Evolutionary conservation across 1,284 basidiomycete genomes (phyloP).

Genomic region (Cerrena zonata): DNA sequence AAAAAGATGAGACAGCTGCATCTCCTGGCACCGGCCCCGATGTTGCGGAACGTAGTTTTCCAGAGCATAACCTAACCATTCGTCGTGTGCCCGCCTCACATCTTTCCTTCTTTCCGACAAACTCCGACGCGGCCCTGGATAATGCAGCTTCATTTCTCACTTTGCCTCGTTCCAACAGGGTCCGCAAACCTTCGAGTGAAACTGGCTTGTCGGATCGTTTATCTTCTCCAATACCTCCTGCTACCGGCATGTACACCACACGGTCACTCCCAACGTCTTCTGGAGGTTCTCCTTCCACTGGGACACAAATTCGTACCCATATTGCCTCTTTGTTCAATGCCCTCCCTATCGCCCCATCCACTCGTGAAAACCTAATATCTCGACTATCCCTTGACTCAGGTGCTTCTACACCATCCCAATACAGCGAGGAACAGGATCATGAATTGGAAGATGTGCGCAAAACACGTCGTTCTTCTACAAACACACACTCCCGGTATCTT

Average conservation of each 20-base stretch:
- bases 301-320: constrained; percentile 7
- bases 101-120: constrained; percentile 26
- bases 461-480: background rate
- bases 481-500: background rate
- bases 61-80: constrained; percentile 15
- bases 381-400: constrained; percentile 26
- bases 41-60: background rate
- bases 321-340: constrained; percentile 18
- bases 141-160: constrained; percentile 1
- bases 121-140: constrained; percentile 4
- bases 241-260: background rate
- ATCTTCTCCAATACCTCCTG: background rate
- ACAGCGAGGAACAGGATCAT: constrained; percentile 29
- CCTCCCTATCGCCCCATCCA: constrained; percentile 13
- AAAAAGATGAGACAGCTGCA: background rate
- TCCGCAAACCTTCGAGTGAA: background rate
- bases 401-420: constrained; percentile 23
- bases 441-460: constrained; percentile 25
- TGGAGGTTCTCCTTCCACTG: constrained; percentile 1
- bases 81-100: constrained; percentile 26
- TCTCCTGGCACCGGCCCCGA: background rate
- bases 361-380: constrained; percentile 15
- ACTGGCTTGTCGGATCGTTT: background rate
- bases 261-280: constrained; percentile 2
- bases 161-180: constrained; percentile 5